Evolutionary conservation across 2,329 filamentous ascomycete genomes (phyloP).

Genomic region (Penicillium sp.): DNA sequence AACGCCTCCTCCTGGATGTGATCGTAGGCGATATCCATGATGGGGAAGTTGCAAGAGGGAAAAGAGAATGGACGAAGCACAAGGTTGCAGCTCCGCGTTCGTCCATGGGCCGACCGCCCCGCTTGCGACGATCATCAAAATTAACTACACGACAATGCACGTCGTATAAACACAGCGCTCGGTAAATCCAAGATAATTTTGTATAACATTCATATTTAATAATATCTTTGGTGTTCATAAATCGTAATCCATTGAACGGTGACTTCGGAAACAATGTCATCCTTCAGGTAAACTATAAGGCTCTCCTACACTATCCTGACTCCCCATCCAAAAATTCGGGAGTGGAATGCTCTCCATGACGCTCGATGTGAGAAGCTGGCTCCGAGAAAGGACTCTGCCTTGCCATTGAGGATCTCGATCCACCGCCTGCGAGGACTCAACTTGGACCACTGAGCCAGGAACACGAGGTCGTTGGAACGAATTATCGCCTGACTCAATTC

Average conservation of each 20-base stretch:
- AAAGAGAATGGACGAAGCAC: conserved; percentile 9
- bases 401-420: conserved; percentile 18
- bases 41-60: conserved; percentile 3
- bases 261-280: conserved; percentile 1
- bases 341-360: conserved; percentile 39
- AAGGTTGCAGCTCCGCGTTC: conserved; percentile 23
- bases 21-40: conserved; percentile 95
- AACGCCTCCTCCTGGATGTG: conserved; percentile 81
- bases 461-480: conserved; percentile 15
- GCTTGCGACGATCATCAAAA: conserved; percentile 10
- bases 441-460: conserved; percentile 29
- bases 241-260: conserved; percentile 8
- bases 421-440: conserved; percentile 36
- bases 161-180: background rate
- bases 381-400: conserved; percentile 25
- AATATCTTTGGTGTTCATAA: conserved; percentile 6
- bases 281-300: conserved; percentile 28
- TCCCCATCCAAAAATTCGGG: conserved; percentile 33
- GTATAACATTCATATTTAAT: background rate
- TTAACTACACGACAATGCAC: background rate
- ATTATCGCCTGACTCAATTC: conserved; percentile 1
- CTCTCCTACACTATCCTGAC: conserved; percentile 33
- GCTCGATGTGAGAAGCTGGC: conserved; percentile 35
- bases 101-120: conserved; percentile 28
- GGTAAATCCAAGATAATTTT: background rate